These are phyloP conservation scores for Discostella pseudostelligera DNA, from an alignment of 108 stramenopile species.

Conservation along the genomic window DNA sequence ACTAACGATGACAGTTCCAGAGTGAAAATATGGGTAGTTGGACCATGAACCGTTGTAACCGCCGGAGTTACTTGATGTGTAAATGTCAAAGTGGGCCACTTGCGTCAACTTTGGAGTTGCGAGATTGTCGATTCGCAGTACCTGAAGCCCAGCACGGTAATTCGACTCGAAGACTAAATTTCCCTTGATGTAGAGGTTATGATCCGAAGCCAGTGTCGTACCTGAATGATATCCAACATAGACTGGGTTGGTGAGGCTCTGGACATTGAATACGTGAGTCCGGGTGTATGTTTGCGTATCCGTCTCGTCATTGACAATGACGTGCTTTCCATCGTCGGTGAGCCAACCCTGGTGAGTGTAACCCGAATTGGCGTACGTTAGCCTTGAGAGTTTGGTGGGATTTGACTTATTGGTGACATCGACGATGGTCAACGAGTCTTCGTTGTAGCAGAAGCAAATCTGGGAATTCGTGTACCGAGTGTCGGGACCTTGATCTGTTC, in stretches of 20 bases:
- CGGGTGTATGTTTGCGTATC: slow-evolving; percentile 21
- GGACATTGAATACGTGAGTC: slow-evolving; percentile 23
- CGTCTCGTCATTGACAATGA: slow-evolving; percentile 39
- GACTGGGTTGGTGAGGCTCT: not conserved
- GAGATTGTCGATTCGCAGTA: slow-evolving; percentile 14
- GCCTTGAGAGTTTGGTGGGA: not conserved
- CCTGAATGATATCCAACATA: slow-evolving; percentile 6
- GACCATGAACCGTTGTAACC: slow-evolving; percentile 34
- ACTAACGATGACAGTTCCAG: slow-evolving; percentile 22
- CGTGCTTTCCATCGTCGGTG: slow-evolving; percentile 28
- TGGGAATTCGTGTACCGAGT: slow-evolving; percentile 2
- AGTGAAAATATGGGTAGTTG: slow-evolving; percentile 43
- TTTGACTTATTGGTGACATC: slow-evolving; percentile 25
- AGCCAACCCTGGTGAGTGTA: slow-evolving; percentile 56
- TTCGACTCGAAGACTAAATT: slow-evolving; percentile 38
- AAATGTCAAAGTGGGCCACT: slow-evolving; percentile 39
- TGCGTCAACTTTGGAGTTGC: slow-evolving; percentile 6
- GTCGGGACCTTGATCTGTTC: slow-evolving; percentile 34
- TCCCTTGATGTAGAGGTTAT: slow-evolving; percentile 39
- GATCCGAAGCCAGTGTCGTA: slow-evolving; percentile 26
- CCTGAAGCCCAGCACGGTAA: slow-evolving; percentile 37
- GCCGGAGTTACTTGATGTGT: not conserved
- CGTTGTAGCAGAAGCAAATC: slow-evolving; percentile 42
- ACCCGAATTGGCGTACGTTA: not conserved
- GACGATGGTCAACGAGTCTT: slow-evolving; percentile 20